Evolutionary conservation across 768 basidiomycete genomes (phyloP).

Genomic region (Exsudoporus frostii): DNA sequence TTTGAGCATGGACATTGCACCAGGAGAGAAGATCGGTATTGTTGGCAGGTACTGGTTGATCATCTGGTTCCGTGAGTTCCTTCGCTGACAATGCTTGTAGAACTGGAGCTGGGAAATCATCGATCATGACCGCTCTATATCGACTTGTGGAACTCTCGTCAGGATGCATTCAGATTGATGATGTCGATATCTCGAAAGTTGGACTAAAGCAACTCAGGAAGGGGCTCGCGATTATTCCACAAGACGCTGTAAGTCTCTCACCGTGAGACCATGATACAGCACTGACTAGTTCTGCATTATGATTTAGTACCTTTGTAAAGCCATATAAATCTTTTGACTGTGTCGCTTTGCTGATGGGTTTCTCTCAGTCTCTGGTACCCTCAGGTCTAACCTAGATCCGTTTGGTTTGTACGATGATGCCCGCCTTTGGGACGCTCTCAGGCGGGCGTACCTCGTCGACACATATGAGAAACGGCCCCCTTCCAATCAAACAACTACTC

Average conservation of each 20-base stretch:
- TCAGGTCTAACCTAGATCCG: constrained; percentile 87
- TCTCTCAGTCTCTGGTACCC: constrained; percentile 64
- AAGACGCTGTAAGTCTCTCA: constrained; percentile 47
- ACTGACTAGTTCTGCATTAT: neutral
- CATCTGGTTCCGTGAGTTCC: constrained; percentile 4
- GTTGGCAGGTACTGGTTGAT: constrained; percentile 53
- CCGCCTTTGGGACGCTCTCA: constrained; percentile 83
- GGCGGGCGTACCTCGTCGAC: constrained; percentile 80
- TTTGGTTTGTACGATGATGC: constrained; percentile 80
- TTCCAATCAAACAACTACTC: constrained; percentile 32
- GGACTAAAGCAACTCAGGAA: constrained; percentile 72
- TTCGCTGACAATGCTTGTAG: constrained; percentile 26
- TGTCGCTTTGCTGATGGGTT: constrained; percentile 8
- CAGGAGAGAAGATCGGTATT: constrained; percentile 90
- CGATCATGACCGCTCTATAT: constrained; percentile 85
- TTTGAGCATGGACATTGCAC: constrained; percentile 62
- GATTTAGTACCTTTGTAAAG: constrained; percentile 39
- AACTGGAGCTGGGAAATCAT: constrained; percentile 88
- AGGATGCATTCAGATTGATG: constrained; percentile 78
- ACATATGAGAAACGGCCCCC: constrained; percentile 23
- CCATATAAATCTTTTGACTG: constrained; percentile 4
- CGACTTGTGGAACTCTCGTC: constrained; percentile 77
- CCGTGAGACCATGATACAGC: neutral
- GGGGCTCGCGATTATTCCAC: constrained; percentile 76
- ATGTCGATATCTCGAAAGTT: constrained; percentile 76